phyloP scores from a whole-genome alignment of 2,329 filamentous ascomycete genomes.

The Phaeosphaeria sp. region DNA sequence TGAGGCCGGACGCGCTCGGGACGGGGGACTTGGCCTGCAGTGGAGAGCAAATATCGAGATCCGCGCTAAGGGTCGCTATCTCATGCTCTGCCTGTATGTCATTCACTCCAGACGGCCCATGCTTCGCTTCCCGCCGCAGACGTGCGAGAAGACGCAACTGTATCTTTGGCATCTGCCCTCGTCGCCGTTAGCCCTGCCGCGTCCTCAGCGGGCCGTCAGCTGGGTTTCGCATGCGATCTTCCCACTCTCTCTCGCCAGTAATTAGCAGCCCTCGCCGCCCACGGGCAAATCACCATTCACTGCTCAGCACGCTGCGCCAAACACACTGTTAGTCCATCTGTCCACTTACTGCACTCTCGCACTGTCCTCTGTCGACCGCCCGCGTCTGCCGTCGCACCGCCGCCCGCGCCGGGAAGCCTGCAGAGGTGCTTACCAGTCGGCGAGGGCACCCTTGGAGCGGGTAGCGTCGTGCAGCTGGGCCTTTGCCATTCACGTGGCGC shows the following conservation, averaged over 20 bases:
- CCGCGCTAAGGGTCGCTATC: constrained; percentile 36
- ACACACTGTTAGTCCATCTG: no score
- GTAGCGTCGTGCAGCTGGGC: constrained; percentile 12
- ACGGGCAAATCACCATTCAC: neutral
- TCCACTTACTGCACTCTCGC: no score
- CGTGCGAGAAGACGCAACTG: neutral
- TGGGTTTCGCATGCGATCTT: constrained; percentile 6
- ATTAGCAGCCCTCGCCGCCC: neutral
- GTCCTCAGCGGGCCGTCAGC: constrained; percentile 26
- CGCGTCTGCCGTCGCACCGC: neutral
- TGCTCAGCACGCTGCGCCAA: no score
- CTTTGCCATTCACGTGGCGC: constrained; percentile 21
- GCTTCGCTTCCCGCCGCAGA: constrained; percentile 6
- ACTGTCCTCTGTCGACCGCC: neutral
- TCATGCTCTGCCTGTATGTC: constrained; percentile 12
- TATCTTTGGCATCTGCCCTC: neutral
- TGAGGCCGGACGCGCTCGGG: constrained; percentile 15
- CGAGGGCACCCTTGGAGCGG: constrained; percentile 1
- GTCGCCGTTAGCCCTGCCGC: constrained; percentile 17
- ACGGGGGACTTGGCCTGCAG: constrained; percentile 18
- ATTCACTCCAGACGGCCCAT: neutral
- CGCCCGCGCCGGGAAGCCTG: neutral
- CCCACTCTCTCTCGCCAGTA: neutral
- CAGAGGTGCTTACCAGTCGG: constrained; percentile 1
- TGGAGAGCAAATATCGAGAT: constrained; percentile 27